Evolutionary conservation across 2,329 filamentous ascomycete species (phyloP), one percentile per base, ranked within the genome.

Genomic region (Fonsecaea monophora): DNA sequence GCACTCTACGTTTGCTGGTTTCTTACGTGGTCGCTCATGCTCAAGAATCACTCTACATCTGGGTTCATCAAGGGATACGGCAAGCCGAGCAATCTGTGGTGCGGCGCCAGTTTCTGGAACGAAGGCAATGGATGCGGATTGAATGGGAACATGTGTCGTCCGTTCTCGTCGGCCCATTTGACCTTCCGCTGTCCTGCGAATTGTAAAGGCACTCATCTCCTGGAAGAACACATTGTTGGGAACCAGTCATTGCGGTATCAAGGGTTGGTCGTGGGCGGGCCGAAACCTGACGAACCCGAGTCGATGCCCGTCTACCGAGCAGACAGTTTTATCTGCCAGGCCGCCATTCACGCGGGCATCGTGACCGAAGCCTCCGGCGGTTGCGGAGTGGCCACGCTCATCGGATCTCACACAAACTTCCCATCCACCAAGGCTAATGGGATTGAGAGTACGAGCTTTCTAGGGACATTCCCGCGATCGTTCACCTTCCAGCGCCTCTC

Each of bases 401-500:
- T 91, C 25, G 94, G 94, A 25, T 84, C 89, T 62, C 86, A 87
- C 64, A 80, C 84, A 62, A 81, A 85, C 57, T 97, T 89, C 75
- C 79, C 84, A 50, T 83, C 86, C 50, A 88, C 89, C 9, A 85
- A 86, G 56, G 84, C 83, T n/a, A 84, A 96, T 74, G 92, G 90
- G 60, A 92, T 98, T 70, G 79, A 82, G 34, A 96, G 92, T 69
- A 83, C 92, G 62, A 85, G 79, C 4, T 99, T 99, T 75, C 87
- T 93, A 69, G 94, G 92, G 0, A 92, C 92, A 71, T 99, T 99
- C 74, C 95, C 95, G 0, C 89, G 92, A 35, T 90, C 93, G 0
- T 97, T 92, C 77, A 87, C 87, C 18, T 98, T 99, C 72, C 78
- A 82, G 4, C 84, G 84, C 37, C 84, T 92, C 6, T 75, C 77